Percentiles rank a stretch among this genome's conserved stretches.
Conservation (phyloP, 2,329 filamentous ascomycete genomes). For the Moelleriella libera region DNA sequence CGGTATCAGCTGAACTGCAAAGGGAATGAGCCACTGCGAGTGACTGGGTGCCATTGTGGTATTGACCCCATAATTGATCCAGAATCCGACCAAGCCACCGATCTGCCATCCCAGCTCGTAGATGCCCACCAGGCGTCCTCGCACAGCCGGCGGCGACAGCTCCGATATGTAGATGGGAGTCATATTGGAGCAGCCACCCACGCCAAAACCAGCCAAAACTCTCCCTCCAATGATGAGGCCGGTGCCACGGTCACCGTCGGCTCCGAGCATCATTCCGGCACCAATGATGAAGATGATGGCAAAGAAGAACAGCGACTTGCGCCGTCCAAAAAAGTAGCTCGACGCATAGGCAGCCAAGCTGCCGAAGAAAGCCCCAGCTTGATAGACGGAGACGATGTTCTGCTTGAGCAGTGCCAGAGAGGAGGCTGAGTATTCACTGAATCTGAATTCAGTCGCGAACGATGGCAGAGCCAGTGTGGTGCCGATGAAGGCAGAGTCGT, state of each 20-base stretch:
- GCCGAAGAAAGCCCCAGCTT: slow-evolving; percentile 22
- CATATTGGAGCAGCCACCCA: slow-evolving; percentile 11
- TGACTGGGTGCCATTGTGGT: slow-evolving; percentile 28
- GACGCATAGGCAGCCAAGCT: slow-evolving; percentile 8
- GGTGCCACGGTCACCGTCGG: slow-evolving; percentile 21
- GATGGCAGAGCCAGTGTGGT: slow-evolving; percentile 58
- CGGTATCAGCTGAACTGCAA: slow-evolving; percentile 54
- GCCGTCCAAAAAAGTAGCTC: slow-evolving; percentile 8
- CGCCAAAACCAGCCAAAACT: slow-evolving; percentile 10
- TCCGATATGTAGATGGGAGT: slow-evolving; percentile 11
- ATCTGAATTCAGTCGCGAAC: slow-evolving; percentile 55
- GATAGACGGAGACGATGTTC: slow-evolving; percentile 72
- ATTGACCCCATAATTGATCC: slow-evolving; percentile 43
- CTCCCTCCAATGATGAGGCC: slow-evolving; percentile 11
- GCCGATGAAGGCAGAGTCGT: slow-evolving; percentile 66
- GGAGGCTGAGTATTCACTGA: slow-evolving; percentile 30
- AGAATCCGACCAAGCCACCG: slow-evolving; percentile 8
- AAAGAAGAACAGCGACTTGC: slow-evolving; percentile 8
- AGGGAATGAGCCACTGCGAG: slow-evolving; percentile 50
- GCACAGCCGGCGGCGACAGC: slow-evolving; percentile 7
- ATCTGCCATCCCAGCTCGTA: slow-evolving; percentile 11
- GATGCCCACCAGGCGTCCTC: slow-evolving; percentile 9
- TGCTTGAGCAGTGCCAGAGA: slow-evolving; percentile 47
- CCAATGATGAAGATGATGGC: slow-evolving; percentile 8
- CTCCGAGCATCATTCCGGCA: slow-evolving; percentile 25